Evolutionary conservation across 106 monocot species (phyloP).

Genomic region (Allium fistulosum): DNA sequence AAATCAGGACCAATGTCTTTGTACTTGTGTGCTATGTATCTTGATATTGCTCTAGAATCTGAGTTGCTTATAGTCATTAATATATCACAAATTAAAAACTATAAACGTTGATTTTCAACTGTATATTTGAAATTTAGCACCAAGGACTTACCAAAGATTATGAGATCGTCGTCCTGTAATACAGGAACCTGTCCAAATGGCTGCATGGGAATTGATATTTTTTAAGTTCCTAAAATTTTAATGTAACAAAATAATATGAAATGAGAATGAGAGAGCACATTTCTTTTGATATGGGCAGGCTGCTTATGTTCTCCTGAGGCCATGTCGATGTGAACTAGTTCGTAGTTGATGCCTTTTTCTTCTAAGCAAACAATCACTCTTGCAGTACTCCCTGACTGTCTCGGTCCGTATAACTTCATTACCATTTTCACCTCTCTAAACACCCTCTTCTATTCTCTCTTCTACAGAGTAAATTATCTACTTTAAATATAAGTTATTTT

Average conservation of each 20-base stretch:
- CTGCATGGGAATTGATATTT: not conserved
- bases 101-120: no score
- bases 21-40: constrained; percentile 27
- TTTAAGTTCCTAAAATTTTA: not conserved
- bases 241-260: not conserved
- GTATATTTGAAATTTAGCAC: not conserved
- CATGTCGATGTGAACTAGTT: constrained; percentile 27
- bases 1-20: constrained; percentile 11
- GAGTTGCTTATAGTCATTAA: not conserved
- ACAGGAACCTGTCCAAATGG: not conserved
- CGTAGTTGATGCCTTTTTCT: constrained; percentile 24
- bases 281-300: constrained; percentile 2
- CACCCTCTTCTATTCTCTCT: no score
- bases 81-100: not conserved
- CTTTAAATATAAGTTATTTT: no score
- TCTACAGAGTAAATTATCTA: no score
- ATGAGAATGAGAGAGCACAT: not conserved
- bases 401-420: constrained; percentile 20
- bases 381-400: constrained; percentile 12
- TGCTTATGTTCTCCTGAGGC: constrained; percentile 37
- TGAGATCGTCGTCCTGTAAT: not conserved
- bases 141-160: constrained; percentile 1
- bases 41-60: constrained; percentile 42
- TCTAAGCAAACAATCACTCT: constrained; percentile 28
- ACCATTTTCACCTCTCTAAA: no score